Evolutionary conservation across 2,329 filamentous ascomycete species (phyloP), one percentile per base, ranked within the genome.

Genomic region (Cordyceps tenuipes): DNA sequence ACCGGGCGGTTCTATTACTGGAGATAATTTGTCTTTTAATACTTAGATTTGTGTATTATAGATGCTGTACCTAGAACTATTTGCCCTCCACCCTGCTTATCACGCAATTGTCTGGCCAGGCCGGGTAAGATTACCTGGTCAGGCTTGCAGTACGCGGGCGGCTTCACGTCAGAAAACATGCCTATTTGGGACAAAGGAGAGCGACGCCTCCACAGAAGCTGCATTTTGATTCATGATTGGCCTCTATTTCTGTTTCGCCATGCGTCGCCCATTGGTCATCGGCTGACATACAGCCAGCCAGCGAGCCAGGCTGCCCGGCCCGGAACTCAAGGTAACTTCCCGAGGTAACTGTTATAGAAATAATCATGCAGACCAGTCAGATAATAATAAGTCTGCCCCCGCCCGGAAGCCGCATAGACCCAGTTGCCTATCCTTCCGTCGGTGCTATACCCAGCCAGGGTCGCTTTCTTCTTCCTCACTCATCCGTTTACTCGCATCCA

Each of bases 151-250:
- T 6, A 39, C 23, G 39, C 19, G 39, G 31, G 26, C 17, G n/a
- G 26, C 41, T 59, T 53, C 57, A 59, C 29, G 57, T 59, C 57
- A 59, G 57, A 52, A 46, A 51, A 52, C 21, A 47, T 59, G 23
- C 57, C 49, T 36, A 10, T 46, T 59, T 47, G 49, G 41, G 57
- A 53, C 41, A 52, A 52, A 47, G 29, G 23, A 59, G 15, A 23
- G 13, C 56, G 12, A 23, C 6, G 7, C 15, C 31, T 57, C 55
- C 55, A 43, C 55, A 19, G 7, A 3, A 15, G 19, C 10, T 36
- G 41, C 10, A 21, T 31, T 8, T 7, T 1, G 5, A 13, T 21
- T 34, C 23, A 5, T 51, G 47, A 58, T 58, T 58, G 56, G 56
- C 21, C 21, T 15, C 44, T 8, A 12, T 19, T 34, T 31, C 21